Evolutionary conservation across 1,139 yeast genomes (phyloP).

Genomic region (Chernovozyma sophiae-reginae): DNA sequence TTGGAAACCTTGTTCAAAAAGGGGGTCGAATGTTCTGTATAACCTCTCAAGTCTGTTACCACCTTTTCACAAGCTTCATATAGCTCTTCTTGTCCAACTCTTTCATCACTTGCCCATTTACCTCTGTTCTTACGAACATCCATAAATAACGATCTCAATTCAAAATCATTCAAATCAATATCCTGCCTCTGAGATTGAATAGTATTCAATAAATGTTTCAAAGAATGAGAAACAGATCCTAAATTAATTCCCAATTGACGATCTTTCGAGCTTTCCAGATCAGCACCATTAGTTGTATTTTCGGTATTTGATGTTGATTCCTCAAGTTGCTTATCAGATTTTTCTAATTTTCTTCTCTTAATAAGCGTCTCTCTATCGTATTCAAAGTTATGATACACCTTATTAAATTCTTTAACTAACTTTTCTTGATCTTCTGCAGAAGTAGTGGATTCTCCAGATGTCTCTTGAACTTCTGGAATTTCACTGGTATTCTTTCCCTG

Average conservation of each 20-base stretch:
- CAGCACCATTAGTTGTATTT: background rate
- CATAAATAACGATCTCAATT: conserved; percentile 76
- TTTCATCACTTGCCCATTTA: conserved; percentile 94
- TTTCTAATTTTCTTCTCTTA: conserved; percentile 74
- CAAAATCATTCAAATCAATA: conserved; percentile 75
- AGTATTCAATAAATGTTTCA: conserved; percentile 73
- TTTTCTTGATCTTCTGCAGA: conserved; percentile 6
- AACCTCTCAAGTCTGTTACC: conserved; percentile 81
- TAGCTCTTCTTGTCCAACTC: conserved; percentile 94
- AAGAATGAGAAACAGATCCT: conserved; percentile 80
- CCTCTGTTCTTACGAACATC: conserved; percentile 94
- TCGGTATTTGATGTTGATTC: conserved; percentile 10
- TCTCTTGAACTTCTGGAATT: background rate
- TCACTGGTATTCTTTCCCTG: conserved; percentile 1
- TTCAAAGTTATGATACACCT: conserved; percentile 80
- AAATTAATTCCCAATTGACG: conserved; percentile 37
- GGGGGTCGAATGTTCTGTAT: conserved; percentile 95
- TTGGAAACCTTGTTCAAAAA: conserved; percentile 91
- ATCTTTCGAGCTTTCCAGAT: background rate
- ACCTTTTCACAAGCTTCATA: conserved; percentile 98
- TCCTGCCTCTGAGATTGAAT: conserved; percentile 78
- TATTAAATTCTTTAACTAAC: conserved; percentile 44
- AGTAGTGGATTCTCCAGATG: background rate
- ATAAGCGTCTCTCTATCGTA: conserved; percentile 74
- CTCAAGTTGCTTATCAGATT: conserved; percentile 71